These are phyloP conservation scores for Trypanosoma boissoni DNA, from an alignment of 208 protist genomes.

Conservation along the genomic window DNA sequence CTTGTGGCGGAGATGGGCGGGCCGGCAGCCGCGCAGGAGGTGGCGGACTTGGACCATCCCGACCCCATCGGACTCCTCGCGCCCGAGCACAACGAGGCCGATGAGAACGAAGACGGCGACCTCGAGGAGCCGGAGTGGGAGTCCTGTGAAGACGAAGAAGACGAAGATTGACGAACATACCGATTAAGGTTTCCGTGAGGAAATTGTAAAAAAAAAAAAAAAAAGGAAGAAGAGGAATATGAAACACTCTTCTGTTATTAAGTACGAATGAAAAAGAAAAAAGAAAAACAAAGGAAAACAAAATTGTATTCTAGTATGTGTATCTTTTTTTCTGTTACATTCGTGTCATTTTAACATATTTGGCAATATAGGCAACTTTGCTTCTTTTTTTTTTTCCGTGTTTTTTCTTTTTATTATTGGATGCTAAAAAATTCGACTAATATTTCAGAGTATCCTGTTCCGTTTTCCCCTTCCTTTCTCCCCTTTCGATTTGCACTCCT, in stretches of 20 bases:
- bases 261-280: not conserved
- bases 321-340: not conserved
- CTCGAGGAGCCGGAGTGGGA: conserved; percentile 78
- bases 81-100: conserved; percentile 45
- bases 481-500: conserved; percentile 3
- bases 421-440: conserved; percentile 2
- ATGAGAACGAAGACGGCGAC: conserved; percentile 29
- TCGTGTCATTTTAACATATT: not conserved
- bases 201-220: conserved; percentile 3
- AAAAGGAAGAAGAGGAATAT: not conserved
- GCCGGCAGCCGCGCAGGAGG: conserved; percentile 57
- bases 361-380: not conserved
- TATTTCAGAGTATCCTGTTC: no score
- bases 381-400: no score
- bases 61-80: conserved; percentile 83
- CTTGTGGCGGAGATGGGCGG: conserved; percentile 88
- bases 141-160: conserved; percentile 56
- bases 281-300: not conserved
- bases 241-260: not conserved
- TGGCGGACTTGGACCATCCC: conserved; percentile 74
- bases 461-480: conserved; percentile 3
- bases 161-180: conserved; percentile 17
- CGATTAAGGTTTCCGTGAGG: not conserved
- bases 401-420: conserved; percentile 6
- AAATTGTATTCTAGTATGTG: no score